These are phyloP conservation scores for Wickerhamomyces rabaulensis DNA, from an alignment of 805 yeast species.

Conservation along the genomic window DNA sequence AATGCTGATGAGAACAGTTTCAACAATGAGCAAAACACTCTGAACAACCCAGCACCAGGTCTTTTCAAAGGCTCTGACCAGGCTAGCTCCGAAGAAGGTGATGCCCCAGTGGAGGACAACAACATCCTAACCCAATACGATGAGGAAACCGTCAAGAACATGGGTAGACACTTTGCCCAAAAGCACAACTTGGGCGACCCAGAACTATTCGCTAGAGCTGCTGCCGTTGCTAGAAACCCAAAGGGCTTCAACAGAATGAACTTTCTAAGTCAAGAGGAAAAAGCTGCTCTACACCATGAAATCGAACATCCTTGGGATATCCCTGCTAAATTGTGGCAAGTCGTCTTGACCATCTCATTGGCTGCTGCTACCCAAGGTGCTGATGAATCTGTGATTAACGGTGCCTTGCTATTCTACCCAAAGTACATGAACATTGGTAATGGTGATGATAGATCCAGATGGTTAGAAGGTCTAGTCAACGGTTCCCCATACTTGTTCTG, in stretches of 20 bases:
- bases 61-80: not conserved
- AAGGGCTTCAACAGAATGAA: constrained; percentile 52
- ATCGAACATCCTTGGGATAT: constrained; percentile 39
- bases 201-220: constrained; percentile 58
- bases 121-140: constrained; percentile 54
- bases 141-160: constrained; percentile 58
- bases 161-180: constrained; percentile 63
- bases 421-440: constrained; percentile 44
- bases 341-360: constrained; percentile 64
- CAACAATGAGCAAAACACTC: not conserved
- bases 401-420: constrained; percentile 64
- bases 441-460: constrained; percentile 42
- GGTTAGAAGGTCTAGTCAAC: constrained; percentile 60
- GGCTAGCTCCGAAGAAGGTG: not conserved
- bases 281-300: constrained; percentile 42
- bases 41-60: not conserved
- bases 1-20: not conserved
- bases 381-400: constrained; percentile 74
- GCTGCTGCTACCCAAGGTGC: constrained; percentile 80
- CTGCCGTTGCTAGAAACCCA: constrained; percentile 63
- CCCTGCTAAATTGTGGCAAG: constrained; percentile 41
- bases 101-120: not conserved
- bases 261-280: constrained; percentile 51
- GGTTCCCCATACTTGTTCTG: constrained; percentile 70
- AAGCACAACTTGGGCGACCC: constrained; percentile 41